These are phyloP conservation scores for Colletotrichum theobromicola DNA, from an alignment of 2,329 filamentous ascomycete species.

Conservation along the genomic window DNA sequence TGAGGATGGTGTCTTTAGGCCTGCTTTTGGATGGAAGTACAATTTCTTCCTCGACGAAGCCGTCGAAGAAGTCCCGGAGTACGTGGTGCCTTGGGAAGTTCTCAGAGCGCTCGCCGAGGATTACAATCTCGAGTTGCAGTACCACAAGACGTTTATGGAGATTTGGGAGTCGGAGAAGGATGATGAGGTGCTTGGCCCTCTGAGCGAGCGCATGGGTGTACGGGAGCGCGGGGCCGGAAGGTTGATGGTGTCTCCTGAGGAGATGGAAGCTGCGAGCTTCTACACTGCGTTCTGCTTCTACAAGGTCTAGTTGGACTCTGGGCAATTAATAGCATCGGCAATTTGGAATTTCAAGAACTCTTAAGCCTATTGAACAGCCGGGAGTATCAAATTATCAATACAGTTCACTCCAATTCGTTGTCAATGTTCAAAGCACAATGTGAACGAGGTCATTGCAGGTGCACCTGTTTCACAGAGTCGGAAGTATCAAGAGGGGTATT, in stretches of 20 bases:
- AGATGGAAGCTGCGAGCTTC: slow-evolving; percentile 91
- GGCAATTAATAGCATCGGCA: neutral
- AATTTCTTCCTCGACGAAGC: slow-evolving; percentile 96
- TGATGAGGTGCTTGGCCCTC: slow-evolving; percentile 76
- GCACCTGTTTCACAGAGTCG: no score
- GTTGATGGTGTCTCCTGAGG: slow-evolving; percentile 79
- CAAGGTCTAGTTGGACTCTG: slow-evolving; percentile 69
- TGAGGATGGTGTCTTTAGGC: slow-evolving; percentile 87
- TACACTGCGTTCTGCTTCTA: slow-evolving; percentile 98
- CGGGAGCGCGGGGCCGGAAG: slow-evolving; percentile 70
- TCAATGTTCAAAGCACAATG: no score
- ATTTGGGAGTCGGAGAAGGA: slow-evolving; percentile 94
- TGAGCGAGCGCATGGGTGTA: slow-evolving; percentile 97
- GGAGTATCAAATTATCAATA: no score
- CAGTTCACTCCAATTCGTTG: no score
- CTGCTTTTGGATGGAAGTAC: slow-evolving; percentile 97
- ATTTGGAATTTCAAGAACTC: neutral
- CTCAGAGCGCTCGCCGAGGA: slow-evolving; percentile 96
- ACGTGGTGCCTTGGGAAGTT: slow-evolving; percentile 97
- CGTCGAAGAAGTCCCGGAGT: slow-evolving; percentile 95
- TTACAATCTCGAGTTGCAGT: slow-evolving; percentile 95
- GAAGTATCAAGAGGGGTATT: no score
- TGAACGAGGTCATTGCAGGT: no score
- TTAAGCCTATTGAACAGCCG: no score
- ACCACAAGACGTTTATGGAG: slow-evolving; percentile 88